phyloP scores from a whole-genome alignment of 257 asterid species.

The Misopates orontium region DNA sequence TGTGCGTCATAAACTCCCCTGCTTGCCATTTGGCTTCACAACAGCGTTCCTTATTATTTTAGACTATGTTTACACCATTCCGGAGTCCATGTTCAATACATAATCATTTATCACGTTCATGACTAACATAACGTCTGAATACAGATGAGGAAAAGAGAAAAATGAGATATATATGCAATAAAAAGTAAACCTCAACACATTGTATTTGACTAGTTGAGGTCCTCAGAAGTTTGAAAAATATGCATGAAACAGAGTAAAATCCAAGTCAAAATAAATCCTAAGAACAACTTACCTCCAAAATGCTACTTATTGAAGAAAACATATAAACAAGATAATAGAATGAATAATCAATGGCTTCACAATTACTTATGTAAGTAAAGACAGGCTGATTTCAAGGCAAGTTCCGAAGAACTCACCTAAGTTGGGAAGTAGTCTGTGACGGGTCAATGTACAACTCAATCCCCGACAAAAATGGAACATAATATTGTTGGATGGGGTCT shows the following conservation, averaged over 20 bases:
- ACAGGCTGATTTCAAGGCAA: slow-evolving; percentile 5
- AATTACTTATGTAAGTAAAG: slow-evolving; percentile 9
- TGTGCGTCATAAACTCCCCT: too few relatives aligned
- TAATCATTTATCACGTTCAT: slow-evolving; percentile 17
- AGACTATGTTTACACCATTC: slow-evolving; percentile 3
- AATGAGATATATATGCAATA: neutral
- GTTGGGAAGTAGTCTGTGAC: slow-evolving; percentile 36
- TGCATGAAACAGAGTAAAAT: neutral
- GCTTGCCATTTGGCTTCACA: slow-evolving; percentile 1
- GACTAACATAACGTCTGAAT: slow-evolving; percentile 16
- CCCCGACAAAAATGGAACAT: slow-evolving; percentile 76
- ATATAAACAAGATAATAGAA: slow-evolving; percentile 14
- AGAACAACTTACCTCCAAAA: slow-evolving; percentile 12
- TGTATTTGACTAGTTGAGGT: too few relatives aligned
- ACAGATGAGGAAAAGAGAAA: slow-evolving; percentile 1
- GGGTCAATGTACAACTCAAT: slow-evolving; percentile 68
- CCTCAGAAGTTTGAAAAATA: neutral
- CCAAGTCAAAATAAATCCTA: neutral
- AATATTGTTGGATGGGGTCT: slow-evolving; percentile 59
- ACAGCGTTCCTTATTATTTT: neutral
- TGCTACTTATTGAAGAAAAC: slow-evolving; percentile 8
- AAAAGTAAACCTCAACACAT: neutral
- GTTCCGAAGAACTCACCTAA: slow-evolving; percentile 42
- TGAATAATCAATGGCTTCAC: neutral
- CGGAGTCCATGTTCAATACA: neutral